Conservation (phyloP, 352 stramenopile species). For the Pilasporangium apinafurcum region DNA sequence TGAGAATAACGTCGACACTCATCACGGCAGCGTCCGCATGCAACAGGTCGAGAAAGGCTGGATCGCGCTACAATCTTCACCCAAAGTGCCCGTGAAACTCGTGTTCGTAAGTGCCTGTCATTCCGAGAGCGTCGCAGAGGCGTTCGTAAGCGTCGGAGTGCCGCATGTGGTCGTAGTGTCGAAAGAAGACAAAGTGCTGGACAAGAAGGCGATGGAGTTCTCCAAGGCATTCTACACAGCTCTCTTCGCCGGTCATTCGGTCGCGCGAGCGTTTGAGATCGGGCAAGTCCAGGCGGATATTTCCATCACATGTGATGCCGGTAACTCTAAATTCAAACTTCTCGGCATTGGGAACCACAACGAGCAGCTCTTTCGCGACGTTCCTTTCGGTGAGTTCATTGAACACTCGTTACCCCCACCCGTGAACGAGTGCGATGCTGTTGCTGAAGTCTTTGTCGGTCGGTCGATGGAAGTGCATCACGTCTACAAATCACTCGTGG, state of each 20-base stretch:
- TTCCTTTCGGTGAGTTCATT: constrained; percentile 37
- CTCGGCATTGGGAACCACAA: constrained; percentile 71
- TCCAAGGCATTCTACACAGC: constrained; percentile 87
- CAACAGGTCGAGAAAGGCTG: constrained; percentile 42
- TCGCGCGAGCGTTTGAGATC: constrained; percentile 79
- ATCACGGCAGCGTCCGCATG: constrained; percentile 12
- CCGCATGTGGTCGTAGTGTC: constrained; percentile 89
- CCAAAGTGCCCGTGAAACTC: constrained; percentile 54
- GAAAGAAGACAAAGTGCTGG: constrained; percentile 77
- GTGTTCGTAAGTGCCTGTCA: constrained; percentile 89
- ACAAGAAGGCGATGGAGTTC: constrained; percentile 86
- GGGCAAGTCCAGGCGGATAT: constrained; percentile 74
- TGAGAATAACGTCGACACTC: constrained; percentile 3
- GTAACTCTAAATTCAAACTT: constrained; percentile 73
- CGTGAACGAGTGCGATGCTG: constrained; percentile 68
- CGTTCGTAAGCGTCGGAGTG: constrained; percentile 86
- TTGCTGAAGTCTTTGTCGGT: constrained; percentile 70
- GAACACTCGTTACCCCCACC: constrained; percentile 51
- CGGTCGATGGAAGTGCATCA: constrained; percentile 77
- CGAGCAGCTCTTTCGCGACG: constrained; percentile 66
- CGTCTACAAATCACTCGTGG: constrained; percentile 71
- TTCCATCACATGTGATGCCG: constrained; percentile 29
- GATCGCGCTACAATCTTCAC: constrained; percentile 29
- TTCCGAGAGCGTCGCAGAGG: constrained; percentile 81
- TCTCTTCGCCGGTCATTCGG: constrained; percentile 70